Conservation (phyloP, 129 eudicot genomes). For the Erigeron canadensis region DNA sequence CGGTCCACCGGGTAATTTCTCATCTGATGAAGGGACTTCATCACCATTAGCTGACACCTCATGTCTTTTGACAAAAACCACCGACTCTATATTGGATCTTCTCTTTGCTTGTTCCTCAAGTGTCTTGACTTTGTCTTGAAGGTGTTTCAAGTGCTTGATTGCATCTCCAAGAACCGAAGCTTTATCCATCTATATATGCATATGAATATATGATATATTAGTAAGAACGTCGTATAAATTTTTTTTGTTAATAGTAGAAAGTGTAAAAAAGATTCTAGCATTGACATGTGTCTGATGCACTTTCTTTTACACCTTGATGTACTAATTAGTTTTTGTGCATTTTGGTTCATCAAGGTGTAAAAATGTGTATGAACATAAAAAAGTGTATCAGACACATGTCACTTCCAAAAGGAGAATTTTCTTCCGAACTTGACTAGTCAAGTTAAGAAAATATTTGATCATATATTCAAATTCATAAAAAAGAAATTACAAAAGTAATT, state of each 20-base stretch:
- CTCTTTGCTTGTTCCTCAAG: slow-evolving; percentile 56
- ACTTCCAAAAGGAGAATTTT: no score
- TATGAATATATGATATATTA: not conserved
- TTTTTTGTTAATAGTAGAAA: no score
- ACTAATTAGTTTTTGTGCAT: no score
- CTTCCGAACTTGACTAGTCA: no score
- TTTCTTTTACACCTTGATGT: no score
- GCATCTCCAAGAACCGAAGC: slow-evolving; percentile 83
- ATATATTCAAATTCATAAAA: not conserved
- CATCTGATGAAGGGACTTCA: slow-evolving; percentile 35
- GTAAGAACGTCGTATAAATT: not conserved
- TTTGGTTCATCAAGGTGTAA: no score
- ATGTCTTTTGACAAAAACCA: slow-evolving; percentile 31
- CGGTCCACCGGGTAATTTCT: slow-evolving; percentile 19
- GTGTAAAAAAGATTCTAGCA: no score
- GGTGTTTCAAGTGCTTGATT: slow-evolving; percentile 61
- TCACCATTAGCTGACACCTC: slow-evolving; percentile 28
- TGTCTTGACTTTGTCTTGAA: slow-evolving; percentile 54
- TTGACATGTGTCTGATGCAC: no score
- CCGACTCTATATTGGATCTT: slow-evolving; percentile 30
- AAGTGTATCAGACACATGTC: no score
- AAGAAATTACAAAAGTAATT: not conserved
- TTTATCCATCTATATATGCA: slow-evolving; percentile 56
- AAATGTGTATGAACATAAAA: no score
- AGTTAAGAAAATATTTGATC: no score